Percentiles rank a stretch among this genome's conserved stretches.
Evolutionary conservation across 202 grass and related monocot species (phyloP).

Genomic region (Panicum virgatum): DNA sequence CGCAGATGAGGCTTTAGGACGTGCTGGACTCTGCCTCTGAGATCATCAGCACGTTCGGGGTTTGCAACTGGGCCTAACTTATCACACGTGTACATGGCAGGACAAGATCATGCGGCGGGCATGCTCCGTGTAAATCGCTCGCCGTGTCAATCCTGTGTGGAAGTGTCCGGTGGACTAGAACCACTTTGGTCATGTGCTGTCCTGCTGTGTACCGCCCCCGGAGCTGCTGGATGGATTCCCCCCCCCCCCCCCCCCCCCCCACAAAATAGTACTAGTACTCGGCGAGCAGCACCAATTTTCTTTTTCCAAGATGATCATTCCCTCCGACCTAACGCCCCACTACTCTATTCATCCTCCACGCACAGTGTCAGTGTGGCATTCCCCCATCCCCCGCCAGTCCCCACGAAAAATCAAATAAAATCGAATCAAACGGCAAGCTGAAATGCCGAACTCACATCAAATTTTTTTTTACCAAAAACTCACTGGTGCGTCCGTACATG

Average conservation of each 20-base stretch:
- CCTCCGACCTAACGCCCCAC: no score
- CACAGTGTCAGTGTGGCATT: no score
- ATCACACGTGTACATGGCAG: background rate
- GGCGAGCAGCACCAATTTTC: no score
- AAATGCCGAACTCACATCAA: background rate
- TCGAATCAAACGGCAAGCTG: background rate
- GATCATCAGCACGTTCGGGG: background rate
- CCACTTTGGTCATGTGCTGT: background rate
- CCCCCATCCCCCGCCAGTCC: no score
- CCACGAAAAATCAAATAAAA: no score
- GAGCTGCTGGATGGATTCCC: no score
- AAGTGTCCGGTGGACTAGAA: background rate
- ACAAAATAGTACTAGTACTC: no score
- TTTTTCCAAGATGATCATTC: no score
- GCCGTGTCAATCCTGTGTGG: background rate
- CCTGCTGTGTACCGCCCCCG: background rate
- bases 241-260: no score
- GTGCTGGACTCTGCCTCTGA: background rate
- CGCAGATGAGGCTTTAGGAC: background rate
- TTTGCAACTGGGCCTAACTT: background rate
- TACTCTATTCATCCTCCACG: no score
- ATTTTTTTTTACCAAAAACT: no score
- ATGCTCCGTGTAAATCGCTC: background rate
- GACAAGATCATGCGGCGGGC: background rate
- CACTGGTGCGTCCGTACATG: background rate